phyloP scores from a whole-genome alignment of 441 rosid genomes.

The California macrophylla region DNA sequence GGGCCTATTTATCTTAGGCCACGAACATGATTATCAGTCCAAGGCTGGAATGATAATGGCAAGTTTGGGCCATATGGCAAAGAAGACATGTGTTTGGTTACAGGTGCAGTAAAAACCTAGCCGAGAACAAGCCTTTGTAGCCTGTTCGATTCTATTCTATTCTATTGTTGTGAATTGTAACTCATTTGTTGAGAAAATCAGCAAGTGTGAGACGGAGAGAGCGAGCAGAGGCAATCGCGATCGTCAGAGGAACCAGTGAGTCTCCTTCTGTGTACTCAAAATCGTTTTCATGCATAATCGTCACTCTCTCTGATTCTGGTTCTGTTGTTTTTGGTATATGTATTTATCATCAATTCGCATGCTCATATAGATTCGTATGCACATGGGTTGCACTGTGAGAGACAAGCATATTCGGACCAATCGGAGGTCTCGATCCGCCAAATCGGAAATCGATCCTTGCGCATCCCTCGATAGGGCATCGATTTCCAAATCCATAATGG shows the following conservation, averaged over 20 bases:
- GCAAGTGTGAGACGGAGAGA: constrained; percentile 2
- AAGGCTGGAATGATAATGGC: not conserved
- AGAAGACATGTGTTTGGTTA: not conserved
- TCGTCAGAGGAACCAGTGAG: constrained; percentile 3
- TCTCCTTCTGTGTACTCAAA: not conserved
- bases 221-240: not conserved
- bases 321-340: not conserved
- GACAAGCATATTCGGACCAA: constrained; percentile 55
- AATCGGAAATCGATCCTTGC: constrained; percentile 51
- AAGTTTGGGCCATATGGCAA: not conserved
- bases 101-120: not conserved
- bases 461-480: constrained; percentile 31
- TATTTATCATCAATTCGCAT: not conserved
- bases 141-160: not conserved
- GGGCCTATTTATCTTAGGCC: not conserved
- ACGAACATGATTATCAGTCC: not conserved
- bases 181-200: not conserved
- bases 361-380: not conserved
- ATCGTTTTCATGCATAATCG: not conserved
- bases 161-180: not conserved
- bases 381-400: constrained; percentile 59
- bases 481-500: constrained; percentile 37
- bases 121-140: not conserved
- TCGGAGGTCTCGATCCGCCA: constrained; percentile 50
- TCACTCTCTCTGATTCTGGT: not conserved